phyloP scores from a whole-genome alignment of 2,329 filamentous ascomycete species.

The Ascochyta clinopodiicola region DNA sequence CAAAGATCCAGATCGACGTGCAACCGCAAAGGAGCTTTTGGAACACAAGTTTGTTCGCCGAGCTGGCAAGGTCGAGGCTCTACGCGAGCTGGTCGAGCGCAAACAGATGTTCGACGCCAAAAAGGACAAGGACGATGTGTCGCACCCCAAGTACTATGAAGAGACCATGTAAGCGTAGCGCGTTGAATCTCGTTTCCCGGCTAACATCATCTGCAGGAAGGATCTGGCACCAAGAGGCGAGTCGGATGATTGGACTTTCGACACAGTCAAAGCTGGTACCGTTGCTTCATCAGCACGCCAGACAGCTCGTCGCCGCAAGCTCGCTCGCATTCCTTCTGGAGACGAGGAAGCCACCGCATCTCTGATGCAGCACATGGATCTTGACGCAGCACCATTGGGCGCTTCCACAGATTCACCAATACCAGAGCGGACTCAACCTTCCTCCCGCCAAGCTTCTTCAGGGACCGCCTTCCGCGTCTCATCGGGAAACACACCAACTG shows the following conservation, averaged over 20 bases:
- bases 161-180: conserved; percentile 72
- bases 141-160: conserved; percentile 85
- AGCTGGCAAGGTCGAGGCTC: conserved; percentile 84
- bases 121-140: conserved; percentile 60
- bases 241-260: conserved; percentile 88
- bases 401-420: conserved; percentile 46
- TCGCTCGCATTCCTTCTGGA: conserved; percentile 54
- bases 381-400: conserved; percentile 53
- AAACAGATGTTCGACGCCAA: conserved; percentile 83
- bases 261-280: conserved; percentile 80
- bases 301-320: conserved; percentile 58
- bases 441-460: conserved; percentile 47
- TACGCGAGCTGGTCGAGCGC: conserved; percentile 86
- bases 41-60: conserved; percentile 86
- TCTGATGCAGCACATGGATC: conserved; percentile 52
- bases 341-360: conserved; percentile 42
- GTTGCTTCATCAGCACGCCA: conserved; percentile 57
- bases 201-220: conserved; percentile 22
- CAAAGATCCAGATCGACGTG: conserved; percentile 86
- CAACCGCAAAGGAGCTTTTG: conserved; percentile 84
- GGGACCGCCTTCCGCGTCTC: conserved; percentile 47
- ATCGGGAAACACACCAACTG: conserved; percentile 50
- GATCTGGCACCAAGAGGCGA: conserved; percentile 53
- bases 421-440: conserved; percentile 36
- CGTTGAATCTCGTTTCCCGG: not conserved